Evolutionary conservation across 2,329 filamentous ascomycete species (phyloP).

Genomic region (Stachybotrys echinatus): DNA sequence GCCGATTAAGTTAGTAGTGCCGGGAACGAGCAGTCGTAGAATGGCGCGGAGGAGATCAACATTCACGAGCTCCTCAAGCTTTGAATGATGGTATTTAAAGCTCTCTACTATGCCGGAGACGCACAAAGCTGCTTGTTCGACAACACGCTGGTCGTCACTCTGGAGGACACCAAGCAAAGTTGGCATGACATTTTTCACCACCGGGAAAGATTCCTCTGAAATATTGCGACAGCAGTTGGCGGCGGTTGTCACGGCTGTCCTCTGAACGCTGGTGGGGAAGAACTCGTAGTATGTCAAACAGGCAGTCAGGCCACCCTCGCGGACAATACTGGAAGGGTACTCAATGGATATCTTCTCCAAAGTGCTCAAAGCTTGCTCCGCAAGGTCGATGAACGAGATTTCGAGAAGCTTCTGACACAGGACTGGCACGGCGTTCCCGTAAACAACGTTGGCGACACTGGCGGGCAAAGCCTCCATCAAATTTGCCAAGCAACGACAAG

Average conservation of each 20-base stretch:
- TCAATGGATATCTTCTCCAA: slow-evolving; percentile 96
- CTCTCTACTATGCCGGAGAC: slow-evolving; percentile 96
- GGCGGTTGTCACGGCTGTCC: slow-evolving; percentile 93
- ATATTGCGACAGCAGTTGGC: slow-evolving; percentile 98
- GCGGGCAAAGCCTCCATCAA: slow-evolving; percentile 94
- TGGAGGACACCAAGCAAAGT: slow-evolving; percentile 84
- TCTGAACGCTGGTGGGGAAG: slow-evolving; percentile 93
- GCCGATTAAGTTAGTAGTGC: slow-evolving; percentile 91
- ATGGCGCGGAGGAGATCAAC: slow-evolving; percentile 81
- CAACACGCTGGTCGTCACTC: slow-evolving; percentile 92
- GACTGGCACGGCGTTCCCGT: slow-evolving; percentile 92
- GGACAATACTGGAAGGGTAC: slow-evolving; percentile 90
- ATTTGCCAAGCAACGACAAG: slow-evolving; percentile 92
- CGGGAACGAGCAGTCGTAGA: slow-evolving; percentile 80
- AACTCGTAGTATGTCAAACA: slow-evolving; percentile 96
- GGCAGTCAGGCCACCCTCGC: slow-evolving; percentile 91
- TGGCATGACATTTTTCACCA: slow-evolving; percentile 93
- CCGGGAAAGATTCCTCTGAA: slow-evolving; percentile 84
- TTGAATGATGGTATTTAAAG: slow-evolving; percentile 82
- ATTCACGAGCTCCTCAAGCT: slow-evolving; percentile 88
- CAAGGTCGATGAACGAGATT: slow-evolving; percentile 94
- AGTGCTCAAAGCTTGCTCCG: slow-evolving; percentile 93
- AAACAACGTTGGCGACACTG: slow-evolving; percentile 91
- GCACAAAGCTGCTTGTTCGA: slow-evolving; percentile 93
- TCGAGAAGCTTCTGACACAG: slow-evolving; percentile 92